A percentile compares a stretch with the other conserved stretches of the same genome.
These are phyloP conservation scores for Colletotrichum acutatum DNA, from an alignment of 2,329 filamentous ascomycete genomes.

Conservation along the genomic window DNA sequence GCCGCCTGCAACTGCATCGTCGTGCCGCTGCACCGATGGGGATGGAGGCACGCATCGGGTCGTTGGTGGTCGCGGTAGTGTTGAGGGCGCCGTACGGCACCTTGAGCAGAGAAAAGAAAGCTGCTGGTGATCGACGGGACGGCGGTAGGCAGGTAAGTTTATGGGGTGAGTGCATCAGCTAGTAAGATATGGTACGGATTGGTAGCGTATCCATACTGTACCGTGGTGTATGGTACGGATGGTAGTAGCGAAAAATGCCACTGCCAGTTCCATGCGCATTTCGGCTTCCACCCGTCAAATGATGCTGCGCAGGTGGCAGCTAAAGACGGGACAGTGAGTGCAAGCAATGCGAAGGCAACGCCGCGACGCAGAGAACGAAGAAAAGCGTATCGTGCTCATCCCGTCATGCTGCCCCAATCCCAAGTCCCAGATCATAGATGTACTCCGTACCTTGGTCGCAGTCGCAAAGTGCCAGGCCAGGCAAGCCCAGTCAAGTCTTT, in stretches of 20 bases:
- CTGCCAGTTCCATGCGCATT: background rate
- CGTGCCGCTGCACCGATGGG: background rate
- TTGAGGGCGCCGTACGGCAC: background rate
- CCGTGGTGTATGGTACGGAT: background rate
- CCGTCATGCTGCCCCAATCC: conserved; percentile 20
- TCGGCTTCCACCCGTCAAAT: conserved; percentile 2
- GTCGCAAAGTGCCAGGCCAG: too few species aligned
- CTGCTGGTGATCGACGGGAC: background rate
- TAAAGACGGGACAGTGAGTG: conserved; percentile 8
- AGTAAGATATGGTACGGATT: background rate
- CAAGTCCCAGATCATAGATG: background rate
- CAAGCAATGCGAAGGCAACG: conserved; percentile 8
- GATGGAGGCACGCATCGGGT: background rate
- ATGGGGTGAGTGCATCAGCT: background rate
- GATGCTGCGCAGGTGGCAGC: background rate
- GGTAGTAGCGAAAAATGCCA: background rate
- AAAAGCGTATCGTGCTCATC: conserved; percentile 21
- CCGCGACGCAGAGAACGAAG: conserved; percentile 12
- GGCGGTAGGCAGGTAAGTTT: background rate
- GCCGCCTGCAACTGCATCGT: conserved; percentile 2
- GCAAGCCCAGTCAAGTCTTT: too few species aligned
- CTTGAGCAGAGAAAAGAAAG: background rate
- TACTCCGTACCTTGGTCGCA: too few species aligned
- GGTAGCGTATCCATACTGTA: background rate
- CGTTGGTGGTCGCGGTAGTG: background rate